Evolutionary conservation across 2,329 filamentous ascomycete species (phyloP).

Genomic region (Stachybotrys chlorohalonatus): DNA sequence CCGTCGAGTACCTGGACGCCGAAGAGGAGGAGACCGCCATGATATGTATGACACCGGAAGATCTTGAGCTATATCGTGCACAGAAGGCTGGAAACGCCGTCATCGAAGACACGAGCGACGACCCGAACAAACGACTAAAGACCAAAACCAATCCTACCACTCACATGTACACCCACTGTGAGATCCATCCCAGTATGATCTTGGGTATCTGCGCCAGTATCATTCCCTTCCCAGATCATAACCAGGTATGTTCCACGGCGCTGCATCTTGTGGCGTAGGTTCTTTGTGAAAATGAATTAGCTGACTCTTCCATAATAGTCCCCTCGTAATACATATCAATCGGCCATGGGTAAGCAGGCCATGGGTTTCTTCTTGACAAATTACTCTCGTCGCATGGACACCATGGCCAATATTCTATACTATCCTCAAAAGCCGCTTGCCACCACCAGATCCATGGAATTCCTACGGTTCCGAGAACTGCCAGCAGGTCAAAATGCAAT

Average conservation of each 20-base stretch:
- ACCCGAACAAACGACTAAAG: constrained; percentile 80
- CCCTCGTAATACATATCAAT: constrained; percentile 97
- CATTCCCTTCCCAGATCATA: constrained; percentile 99
- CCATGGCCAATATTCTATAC: constrained; percentile 98
- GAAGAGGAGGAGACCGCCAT: constrained; percentile 98
- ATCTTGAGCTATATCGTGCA: constrained; percentile 69
- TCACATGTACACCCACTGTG: constrained; percentile 94
- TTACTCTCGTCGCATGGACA: constrained; percentile 95
- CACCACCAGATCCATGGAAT: constrained; percentile 97
- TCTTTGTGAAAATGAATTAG: constrained; percentile 3
- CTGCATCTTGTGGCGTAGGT: background rate
- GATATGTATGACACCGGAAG: constrained; percentile 98
- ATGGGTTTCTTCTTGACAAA: constrained; percentile 99
- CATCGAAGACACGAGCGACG: constrained; percentile 51
- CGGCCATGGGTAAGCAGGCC: constrained; percentile 99
- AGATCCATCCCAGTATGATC: constrained; percentile 99
- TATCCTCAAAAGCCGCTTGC: constrained; percentile 97
- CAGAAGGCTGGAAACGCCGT: constrained; percentile 57
- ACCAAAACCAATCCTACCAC: constrained; percentile 79
- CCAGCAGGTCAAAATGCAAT: constrained; percentile 97
- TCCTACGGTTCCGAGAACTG: constrained; percentile 93
- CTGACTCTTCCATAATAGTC: constrained; percentile 48
- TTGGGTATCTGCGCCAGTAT: constrained; percentile 97
- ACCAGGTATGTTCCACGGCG: constrained; percentile 50
- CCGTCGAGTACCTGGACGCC: constrained; percentile 92